Percentiles rank a stretch among this genome's conserved stretches.
These are phyloP conservation scores for Xylariaceae sp. DNA, from an alignment of 2,329 filamentous ascomycete genomes.

Conservation along the genomic window DNA sequence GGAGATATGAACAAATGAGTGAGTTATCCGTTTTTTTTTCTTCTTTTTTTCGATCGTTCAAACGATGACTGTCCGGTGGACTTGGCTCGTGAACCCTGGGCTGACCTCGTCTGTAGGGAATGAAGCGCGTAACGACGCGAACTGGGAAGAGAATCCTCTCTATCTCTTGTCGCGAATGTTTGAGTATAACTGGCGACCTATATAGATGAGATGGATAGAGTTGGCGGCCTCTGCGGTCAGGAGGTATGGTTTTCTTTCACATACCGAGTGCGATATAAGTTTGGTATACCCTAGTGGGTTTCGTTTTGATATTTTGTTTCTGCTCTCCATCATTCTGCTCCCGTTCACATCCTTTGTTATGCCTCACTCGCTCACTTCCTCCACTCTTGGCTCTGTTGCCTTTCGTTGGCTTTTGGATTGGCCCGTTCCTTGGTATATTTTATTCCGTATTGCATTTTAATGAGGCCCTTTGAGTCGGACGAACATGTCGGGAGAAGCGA, in stretches of 20 bases:
- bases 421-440: too few species aligned
- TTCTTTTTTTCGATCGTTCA: background rate
- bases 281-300: background rate
- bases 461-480: background rate
- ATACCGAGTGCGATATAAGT: background rate
- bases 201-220: constrained; percentile 18
- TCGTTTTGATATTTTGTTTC: background rate
- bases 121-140: constrained; percentile 3
- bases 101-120: constrained; percentile 7
- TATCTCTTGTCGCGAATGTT: constrained; percentile 45
- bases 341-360: background rate
- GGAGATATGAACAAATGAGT: constrained; percentile 24
- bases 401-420: background rate
- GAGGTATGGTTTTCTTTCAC: background rate
- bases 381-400: too few species aligned
- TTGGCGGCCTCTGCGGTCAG: constrained; percentile 5
- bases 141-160: constrained; percentile 36
- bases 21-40: constrained; percentile 5
- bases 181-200: constrained; percentile 36
- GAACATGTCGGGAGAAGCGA: background rate
- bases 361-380: background rate
- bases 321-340: background rate
- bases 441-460: background rate
- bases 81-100: background rate
- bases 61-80: background rate